Evolutionary conservation across 1,284 basidiomycete species (phyloP).

Genomic region (Inonotus obliquus): DNA sequence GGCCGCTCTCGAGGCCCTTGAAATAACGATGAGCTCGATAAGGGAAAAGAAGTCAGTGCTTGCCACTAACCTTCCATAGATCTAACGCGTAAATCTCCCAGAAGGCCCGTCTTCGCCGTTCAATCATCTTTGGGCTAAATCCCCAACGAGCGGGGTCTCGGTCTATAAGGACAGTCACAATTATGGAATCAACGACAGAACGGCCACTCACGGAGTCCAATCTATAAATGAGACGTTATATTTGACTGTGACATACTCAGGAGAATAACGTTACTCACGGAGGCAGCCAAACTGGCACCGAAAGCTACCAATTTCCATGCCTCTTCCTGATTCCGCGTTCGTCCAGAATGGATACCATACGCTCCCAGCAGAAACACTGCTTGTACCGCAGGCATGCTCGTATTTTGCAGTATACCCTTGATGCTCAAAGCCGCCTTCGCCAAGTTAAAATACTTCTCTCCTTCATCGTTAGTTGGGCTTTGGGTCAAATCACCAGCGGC

Average conservation of each 20-base stretch:
- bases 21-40: not conserved
- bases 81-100: slow-evolving; percentile 11
- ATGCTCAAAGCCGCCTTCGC: slow-evolving; percentile 18
- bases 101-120: slow-evolving; percentile 10
- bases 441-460: slow-evolving; percentile 17
- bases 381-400: slow-evolving; percentile 18
- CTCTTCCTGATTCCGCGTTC: slow-evolving; percentile 3
- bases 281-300: slow-evolving; percentile 14
- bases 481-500: slow-evolving; percentile 19
- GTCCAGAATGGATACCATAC: slow-evolving; percentile 8
- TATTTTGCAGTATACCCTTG: slow-evolving; percentile 16
- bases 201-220: slow-evolving; percentile 19
- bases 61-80: not conserved
- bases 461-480: slow-evolving; percentile 17
- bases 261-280: slow-evolving; percentile 15
- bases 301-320: slow-evolving; percentile 18
- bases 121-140: not conserved
- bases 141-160: slow-evolving; percentile 15
- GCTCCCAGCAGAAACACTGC: slow-evolving; percentile 13
- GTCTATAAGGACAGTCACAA: not conserved
- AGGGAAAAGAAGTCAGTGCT: not conserved
- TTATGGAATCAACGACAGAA: not conserved
- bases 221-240: slow-evolving; percentile 9
- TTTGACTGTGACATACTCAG: not conserved
- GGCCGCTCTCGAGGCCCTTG: slow-evolving; percentile 9